phyloP scores from a whole-genome alignment of 1,284 basidiomycete species.

The Heterobasidion parviporum region DNA sequence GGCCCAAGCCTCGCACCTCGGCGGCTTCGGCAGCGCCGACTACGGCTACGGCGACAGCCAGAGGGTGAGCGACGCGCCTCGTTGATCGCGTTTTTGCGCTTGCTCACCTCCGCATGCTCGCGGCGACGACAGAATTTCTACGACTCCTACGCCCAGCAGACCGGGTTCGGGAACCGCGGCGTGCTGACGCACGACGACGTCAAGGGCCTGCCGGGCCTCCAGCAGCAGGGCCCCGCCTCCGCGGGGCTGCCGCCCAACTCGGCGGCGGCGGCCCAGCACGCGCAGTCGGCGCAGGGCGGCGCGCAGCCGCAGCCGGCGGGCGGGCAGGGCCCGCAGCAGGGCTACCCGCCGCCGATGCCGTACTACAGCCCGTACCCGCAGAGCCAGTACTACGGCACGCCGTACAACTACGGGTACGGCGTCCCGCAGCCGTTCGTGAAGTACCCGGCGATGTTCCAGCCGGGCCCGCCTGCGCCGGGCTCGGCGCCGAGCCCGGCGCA shows the following conservation, averaged over 20 bases:
- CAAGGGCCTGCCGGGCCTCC: constrained; percentile 52
- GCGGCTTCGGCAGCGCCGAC: constrained; percentile 49
- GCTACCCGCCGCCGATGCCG: constrained; percentile 49
- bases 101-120: not conserved
- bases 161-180: constrained; percentile 51
- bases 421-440: constrained; percentile 67
- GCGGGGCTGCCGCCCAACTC: constrained; percentile 42
- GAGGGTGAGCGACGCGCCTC: constrained; percentile 34
- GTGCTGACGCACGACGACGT: constrained; percentile 64
- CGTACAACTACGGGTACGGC: constrained; percentile 62
- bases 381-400: constrained; percentile 64
- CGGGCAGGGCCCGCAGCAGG: constrained; percentile 55
- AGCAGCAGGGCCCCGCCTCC: constrained; percentile 42
- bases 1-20: constrained; percentile 45
- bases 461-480: constrained; percentile 55
- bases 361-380: constrained; percentile 65
- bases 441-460: constrained; percentile 66
- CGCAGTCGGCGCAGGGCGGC: constrained; percentile 28
- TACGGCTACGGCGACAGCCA: constrained; percentile 60
- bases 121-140: constrained; percentile 50
- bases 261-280: constrained; percentile 39
- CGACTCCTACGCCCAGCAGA: constrained; percentile 57
- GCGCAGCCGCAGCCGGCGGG: constrained; percentile 49
- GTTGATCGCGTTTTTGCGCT: not conserved
- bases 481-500: constrained; percentile 52